These are phyloP conservation scores for Botryobasidium botryosum DNA, from an alignment of 768 basidiomycete species.

Conservation along the genomic window DNA sequence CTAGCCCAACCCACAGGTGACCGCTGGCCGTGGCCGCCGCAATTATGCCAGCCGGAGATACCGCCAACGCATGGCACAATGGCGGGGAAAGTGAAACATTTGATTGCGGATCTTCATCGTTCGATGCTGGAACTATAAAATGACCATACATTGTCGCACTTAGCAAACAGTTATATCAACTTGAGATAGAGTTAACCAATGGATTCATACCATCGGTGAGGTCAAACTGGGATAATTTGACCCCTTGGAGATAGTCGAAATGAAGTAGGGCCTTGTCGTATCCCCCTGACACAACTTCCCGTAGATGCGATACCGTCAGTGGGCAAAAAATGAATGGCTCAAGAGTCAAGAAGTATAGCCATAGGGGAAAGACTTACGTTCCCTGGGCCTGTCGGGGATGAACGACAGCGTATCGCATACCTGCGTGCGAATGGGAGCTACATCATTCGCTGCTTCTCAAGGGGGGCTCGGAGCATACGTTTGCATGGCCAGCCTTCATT, in stretches of 20 bases:
- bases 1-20: constrained; percentile 46
- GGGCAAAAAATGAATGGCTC: background rate
- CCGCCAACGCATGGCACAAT: constrained; percentile 46
- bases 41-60: constrained; percentile 41
- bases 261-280: constrained; percentile 57
- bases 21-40: constrained; percentile 68
- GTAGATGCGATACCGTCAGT: too few relatives aligned
- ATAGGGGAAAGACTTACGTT: constrained; percentile 20
- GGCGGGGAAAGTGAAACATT: constrained; percentile 54
- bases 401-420: constrained; percentile 55
- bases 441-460: too few relatives aligned
- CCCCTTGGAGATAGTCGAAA: constrained; percentile 42
- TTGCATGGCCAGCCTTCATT: constrained; percentile 48
- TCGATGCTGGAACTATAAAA: constrained; percentile 21
- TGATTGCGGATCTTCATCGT: constrained; percentile 20
- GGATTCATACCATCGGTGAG: background rate
- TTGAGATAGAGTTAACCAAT: constrained; percentile 1
- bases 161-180: background rate
- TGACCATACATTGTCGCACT: background rate
- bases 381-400: constrained; percentile 50
- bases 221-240: constrained; percentile 15
- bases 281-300: constrained; percentile 57
- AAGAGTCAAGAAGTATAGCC: background rate
- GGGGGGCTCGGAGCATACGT: too few relatives aligned
- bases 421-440: constrained; percentile 22